Percentiles rank a stretch among this genome's conserved stretches.
Conservation (phyloP, 805 yeast species). For the Candida silvicultrix region DNA sequence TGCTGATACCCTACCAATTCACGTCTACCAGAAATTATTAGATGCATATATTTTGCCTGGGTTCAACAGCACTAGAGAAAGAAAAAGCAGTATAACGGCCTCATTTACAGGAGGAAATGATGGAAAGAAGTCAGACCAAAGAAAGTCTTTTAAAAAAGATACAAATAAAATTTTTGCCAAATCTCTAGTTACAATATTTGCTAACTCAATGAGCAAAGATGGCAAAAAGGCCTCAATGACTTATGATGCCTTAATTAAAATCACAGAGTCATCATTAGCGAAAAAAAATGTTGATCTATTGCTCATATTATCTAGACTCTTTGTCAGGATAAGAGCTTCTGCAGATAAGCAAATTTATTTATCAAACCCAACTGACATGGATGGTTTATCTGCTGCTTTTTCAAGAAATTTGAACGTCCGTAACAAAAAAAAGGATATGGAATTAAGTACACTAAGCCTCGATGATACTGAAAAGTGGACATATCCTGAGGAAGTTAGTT, state of each 20-base stretch:
- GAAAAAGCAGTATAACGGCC: conserved; percentile 25
- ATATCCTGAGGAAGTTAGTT: conserved; percentile 51
- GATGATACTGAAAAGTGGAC: conserved; percentile 38
- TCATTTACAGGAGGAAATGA: conserved; percentile 10
- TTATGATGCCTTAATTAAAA: conserved; percentile 19
- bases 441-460: conserved; percentile 13
- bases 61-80: conserved; percentile 6
- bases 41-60: conserved; percentile 21
- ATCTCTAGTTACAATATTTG: conserved; percentile 22
- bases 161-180: conserved; percentile 13
- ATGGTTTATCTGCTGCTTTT: conserved; percentile 56
- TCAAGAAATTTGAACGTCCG: conserved; percentile 36
- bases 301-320: conserved; percentile 42
- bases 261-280: conserved; percentile 31
- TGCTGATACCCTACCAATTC: conserved; percentile 3
- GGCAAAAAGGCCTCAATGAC: conserved; percentile 23
- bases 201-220: conserved; percentile 16
- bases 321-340: conserved; percentile 49
- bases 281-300: conserved; percentile 30
- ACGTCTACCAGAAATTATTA: conserved; percentile 15
- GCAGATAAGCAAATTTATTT: conserved; percentile 39
- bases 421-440: conserved; percentile 15
- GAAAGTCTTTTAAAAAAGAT: conserved; percentile 4
- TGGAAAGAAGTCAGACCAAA: background rate
- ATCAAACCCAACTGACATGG: conserved; percentile 52